Evolutionary conservation across 2,329 filamentous ascomycete genomes (phyloP).

Genomic region (Claviceps capensis): DNA sequence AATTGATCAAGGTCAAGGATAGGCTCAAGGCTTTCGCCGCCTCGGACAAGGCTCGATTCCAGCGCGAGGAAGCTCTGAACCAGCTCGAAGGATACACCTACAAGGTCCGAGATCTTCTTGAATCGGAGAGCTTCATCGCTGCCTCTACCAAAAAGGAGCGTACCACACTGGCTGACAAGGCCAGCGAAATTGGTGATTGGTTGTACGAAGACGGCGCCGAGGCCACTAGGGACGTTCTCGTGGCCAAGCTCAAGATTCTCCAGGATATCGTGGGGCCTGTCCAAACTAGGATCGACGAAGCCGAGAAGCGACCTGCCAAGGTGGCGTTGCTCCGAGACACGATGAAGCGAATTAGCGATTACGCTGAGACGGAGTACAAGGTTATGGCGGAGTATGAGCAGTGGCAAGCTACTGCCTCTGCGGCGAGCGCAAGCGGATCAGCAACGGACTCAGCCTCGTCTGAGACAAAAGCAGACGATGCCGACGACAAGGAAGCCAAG

Average conservation of each 20-base stretch:
- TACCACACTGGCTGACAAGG: conserved; percentile 49
- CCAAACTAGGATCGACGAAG: conserved; percentile 60
- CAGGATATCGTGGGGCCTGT: conserved; percentile 68
- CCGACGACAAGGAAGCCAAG: conserved; percentile 42
- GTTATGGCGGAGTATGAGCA: conserved; percentile 57
- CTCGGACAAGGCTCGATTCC: conserved; percentile 64
- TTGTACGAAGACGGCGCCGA: conserved; percentile 74
- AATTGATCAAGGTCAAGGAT: conserved; percentile 42
- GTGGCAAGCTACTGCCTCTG: conserved; percentile 36
- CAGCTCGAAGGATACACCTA: conserved; percentile 92
- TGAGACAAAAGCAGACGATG: conserved; percentile 38
- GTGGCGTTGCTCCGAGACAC: conserved; percentile 53
- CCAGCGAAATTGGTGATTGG: conserved; percentile 69
- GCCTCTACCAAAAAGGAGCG: conserved; percentile 59
- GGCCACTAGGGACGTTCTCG: conserved; percentile 61
- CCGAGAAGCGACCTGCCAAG: conserved; percentile 53
- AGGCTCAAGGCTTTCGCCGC: conserved; percentile 73
- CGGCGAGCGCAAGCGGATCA: conserved; percentile 25
- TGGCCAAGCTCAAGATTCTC: conserved; percentile 61
- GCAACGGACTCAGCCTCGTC: conserved; percentile 34
- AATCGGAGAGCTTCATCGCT: conserved; percentile 59
- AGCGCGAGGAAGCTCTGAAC: conserved; percentile 79
- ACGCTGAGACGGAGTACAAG: conserved; percentile 55
- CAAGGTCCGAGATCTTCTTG: conserved; percentile 68
- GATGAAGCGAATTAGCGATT: conserved; percentile 57